Evolutionary conservation across 1,139 yeast genomes (phyloP), one percentile per base, ranked within the genome.

Genomic region (Candida frijolesensis): DNA sequence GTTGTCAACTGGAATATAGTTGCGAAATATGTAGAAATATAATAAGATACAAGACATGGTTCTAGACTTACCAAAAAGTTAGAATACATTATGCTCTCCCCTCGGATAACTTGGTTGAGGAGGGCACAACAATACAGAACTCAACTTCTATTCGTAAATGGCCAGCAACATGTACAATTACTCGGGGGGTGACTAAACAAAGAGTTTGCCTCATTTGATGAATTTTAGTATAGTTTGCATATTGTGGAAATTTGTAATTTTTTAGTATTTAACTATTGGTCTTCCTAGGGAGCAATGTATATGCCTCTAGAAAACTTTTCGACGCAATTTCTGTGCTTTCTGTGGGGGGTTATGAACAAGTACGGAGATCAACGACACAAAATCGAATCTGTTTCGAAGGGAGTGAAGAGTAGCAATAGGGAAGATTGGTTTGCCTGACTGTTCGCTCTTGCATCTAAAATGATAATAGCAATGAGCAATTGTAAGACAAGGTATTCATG

Each of bases 281-380:
- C 39, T 25, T 16, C 10, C 18, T 15, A 34, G 3, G 34, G 6
- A n/a, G 19, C 16, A 25, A 25, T 25, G 4, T 25, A 25, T 25
- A 25, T 6, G 29, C 10, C 10, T 25, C 29, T 25, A 25, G 10
- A 25, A 25, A 25, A 3, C 7, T 5, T 14, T 34, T 34, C 18
- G 7, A 34, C 18, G 8, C 37, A 34, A 34, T 11, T 18, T 37
- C 18, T 18, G 11, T 37, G 18, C 25, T 18, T 37, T 37, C 15
- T 12, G 22, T 37, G 41, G 18, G 22, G 16, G 16, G 18, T 38
- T 22, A 22, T 22, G 27, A 38, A 29, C 18, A 18, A 18, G 14
- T 18, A 10, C 25, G 41, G 11, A 38, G 42, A 38, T 38, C 42
- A 38, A 38, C 30, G 9, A 22, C 42, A 38, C 42, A 38, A 38